phyloP scores from a whole-genome alignment of 1,284 basidiomycete genomes.

The Trametes sp. region DNA sequence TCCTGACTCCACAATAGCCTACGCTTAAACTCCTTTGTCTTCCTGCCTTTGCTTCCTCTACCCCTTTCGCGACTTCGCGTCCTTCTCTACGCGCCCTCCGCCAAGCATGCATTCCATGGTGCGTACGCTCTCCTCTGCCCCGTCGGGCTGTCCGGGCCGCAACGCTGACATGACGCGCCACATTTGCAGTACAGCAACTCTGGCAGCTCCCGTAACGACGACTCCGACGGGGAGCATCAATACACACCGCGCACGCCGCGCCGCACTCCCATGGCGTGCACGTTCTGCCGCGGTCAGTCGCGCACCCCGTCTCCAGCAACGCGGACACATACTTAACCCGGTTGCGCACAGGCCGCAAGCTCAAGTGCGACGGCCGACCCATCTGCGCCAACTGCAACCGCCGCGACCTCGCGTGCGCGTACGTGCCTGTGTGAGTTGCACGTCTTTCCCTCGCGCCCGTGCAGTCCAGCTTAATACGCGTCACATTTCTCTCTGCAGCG shows the following conservation, averaged over 20 bases:
- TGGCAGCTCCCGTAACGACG: conserved; percentile 29
- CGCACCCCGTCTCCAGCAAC: not conserved
- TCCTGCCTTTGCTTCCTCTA: conserved; percentile 13
- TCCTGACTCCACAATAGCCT: conserved; percentile 19
- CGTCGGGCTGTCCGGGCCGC: not conserved
- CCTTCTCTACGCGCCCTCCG: conserved; percentile 13
- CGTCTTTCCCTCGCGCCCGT: not conserved
- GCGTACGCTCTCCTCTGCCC: not conserved
- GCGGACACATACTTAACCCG: not conserved
- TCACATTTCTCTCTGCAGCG: not conserved
- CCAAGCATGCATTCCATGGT: conserved; percentile 26
- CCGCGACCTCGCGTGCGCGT: conserved; percentile 41
- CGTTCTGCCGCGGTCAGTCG: conserved; percentile 41
- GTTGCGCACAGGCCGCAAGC: conserved; percentile 39
- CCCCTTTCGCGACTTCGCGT: conserved; percentile 15
- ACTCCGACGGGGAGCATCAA: conserved; percentile 40
- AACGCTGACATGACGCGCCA: not conserved
- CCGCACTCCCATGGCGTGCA: conserved; percentile 44
- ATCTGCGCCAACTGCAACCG: conserved; percentile 44
- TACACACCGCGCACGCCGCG: conserved; percentile 42
- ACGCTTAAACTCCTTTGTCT: not conserved
- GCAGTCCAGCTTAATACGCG: not conserved
- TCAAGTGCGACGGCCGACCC: conserved; percentile 44
- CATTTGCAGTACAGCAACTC: conserved; percentile 26
- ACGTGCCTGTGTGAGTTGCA: conserved; percentile 39